Conservation (phyloP, 2,329 filamentous ascomycete genomes). For the Ascochyta lentis region DNA sequence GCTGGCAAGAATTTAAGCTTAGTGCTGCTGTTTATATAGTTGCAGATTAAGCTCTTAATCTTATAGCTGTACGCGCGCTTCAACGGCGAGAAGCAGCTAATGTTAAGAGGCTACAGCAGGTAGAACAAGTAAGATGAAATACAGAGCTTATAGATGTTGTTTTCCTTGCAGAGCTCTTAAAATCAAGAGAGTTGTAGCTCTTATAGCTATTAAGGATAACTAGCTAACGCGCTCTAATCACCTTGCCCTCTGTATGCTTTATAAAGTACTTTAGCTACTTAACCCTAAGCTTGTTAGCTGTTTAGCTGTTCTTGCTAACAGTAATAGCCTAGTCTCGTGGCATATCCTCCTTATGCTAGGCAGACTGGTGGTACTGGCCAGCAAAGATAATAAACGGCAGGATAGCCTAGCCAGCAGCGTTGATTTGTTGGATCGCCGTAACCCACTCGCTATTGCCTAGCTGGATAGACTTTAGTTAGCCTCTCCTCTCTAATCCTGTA, state of each 20-base stretch:
- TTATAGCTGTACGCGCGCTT: conserved; percentile 40
- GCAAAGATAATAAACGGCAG: not conserved
- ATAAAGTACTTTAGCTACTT: not conserved
- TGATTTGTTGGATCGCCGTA: conserved; percentile 12
- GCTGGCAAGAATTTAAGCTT: conserved; percentile 5
- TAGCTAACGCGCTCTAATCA: conserved; percentile 40
- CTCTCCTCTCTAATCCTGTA: conserved; percentile 3
- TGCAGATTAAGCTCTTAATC: conserved; percentile 34
- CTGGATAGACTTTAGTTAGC: not conserved
- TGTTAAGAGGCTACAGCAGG: conserved; percentile 50
- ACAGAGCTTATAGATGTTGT: conserved; percentile 46
- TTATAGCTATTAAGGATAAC: conserved; percentile 50
- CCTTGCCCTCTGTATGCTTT: not conserved
- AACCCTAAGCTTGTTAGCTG: not conserved
- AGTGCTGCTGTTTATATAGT: not conserved
- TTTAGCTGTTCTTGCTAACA: not conserved
- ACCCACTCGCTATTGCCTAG: conserved; percentile 3
- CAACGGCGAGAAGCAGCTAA: conserved; percentile 46
- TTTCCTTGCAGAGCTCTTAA: conserved; percentile 41
- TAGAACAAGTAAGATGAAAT: conserved; percentile 37
- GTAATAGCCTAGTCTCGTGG: not conserved
- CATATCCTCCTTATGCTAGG: conserved; percentile 9
- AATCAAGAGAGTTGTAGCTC: conserved; percentile 47
- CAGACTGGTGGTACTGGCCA: conserved; percentile 10
- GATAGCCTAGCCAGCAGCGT: conserved; percentile 5